A percentile compares a stretch with the other conserved stretches of the same genome.
Evolutionary conservation across 495 filamentous ascomycete species (phyloP).

Genomic region (Barbatosphaeria neglecta): DNA sequence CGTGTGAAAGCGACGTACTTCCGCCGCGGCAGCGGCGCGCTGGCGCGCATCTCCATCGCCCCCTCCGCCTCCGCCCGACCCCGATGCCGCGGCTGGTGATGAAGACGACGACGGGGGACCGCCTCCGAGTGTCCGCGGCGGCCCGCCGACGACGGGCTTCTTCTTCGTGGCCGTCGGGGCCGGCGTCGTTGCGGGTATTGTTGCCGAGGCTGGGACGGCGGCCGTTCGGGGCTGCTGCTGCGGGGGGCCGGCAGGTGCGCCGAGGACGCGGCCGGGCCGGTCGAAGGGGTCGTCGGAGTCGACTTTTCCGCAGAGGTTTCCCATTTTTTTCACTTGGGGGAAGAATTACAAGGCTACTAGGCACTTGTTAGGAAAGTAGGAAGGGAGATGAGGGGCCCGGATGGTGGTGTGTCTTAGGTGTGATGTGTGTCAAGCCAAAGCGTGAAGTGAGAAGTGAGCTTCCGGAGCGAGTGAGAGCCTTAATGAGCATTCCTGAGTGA

Average conservation of each 20-base stretch:
- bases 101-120: constrained; percentile 1
- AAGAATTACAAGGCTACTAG: neutral
- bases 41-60: constrained; percentile 36
- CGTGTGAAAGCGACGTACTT: too few relatives aligned
- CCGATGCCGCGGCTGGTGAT: constrained; percentile 1
- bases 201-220: constrained; percentile 19
- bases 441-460: too few relatives aligned
- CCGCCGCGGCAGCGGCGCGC: constrained; percentile 56
- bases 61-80: too few relatives aligned
- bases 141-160: constrained; percentile 30
- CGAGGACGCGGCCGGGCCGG: constrained; percentile 52
- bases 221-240: constrained; percentile 19
- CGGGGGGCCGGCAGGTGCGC: constrained; percentile 37
- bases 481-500: too few relatives aligned
- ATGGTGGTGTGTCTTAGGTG: too few relatives aligned
- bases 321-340: constrained; percentile 46
- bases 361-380: too few relatives aligned
- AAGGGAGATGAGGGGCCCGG: too few relatives aligned
- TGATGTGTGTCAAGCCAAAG: too few relatives aligned
- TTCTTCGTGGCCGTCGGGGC: constrained; percentile 19
- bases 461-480: too few relatives aligned
- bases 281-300: constrained; percentile 49
- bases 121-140: constrained; percentile 46
- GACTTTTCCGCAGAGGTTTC: constrained; percentile 60
- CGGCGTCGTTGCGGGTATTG: constrained; percentile 15